Evolutionary conservation across 495 filamentous ascomycete genomes (phyloP), one percentile per base, ranked within the genome.

Genomic region (Talaromyces thailandensis): DNA sequence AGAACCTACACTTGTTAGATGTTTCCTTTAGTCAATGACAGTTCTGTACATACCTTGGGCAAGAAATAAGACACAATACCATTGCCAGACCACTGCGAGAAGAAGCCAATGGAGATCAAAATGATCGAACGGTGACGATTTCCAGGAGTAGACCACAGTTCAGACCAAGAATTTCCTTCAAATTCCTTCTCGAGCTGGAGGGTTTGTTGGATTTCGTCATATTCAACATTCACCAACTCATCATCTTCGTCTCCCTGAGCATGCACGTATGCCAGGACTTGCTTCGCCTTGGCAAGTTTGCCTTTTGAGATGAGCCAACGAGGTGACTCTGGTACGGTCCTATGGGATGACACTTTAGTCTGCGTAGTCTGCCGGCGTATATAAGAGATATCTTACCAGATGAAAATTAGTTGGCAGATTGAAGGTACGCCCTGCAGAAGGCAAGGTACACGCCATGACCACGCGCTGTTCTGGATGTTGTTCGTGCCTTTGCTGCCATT

Each of bases 91-190:
- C 64, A 70, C 63, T 75, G 73, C 9, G 81, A 77, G 64, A 86
- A 80, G 59, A 87, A 83, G 65, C 86, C 86, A 32, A 87, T 76
- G 12, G 81, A 83, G 32, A 86, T 69, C 58, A 86, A 77, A 26
- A 88, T 70, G 32, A 70, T 62, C 1, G 84, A 68, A 14, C 86
- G 79, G 67, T 86, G 84, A 12, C 85, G 80, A 75, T 90, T 90
- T 63, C 86, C 86, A 68, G 79, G 81, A 60, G 85, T 88, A 37
- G 73, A 73, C 77, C 86, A 79, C 72, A 90, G 85, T 64, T 88
- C 84, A 28, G 65, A 75, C 59, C 69, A 67, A 31, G 29, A 66
- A 56, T 65, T 65, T 50, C 73, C 68, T 60, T 69, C 66, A 50
- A 66, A 64, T 59, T 73, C 62, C 56, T 74, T 72, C 62, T 73